Conservation (phyloP, 192 early-diverging fungal genomes). For the Entomortierella beljakovae region DNA sequence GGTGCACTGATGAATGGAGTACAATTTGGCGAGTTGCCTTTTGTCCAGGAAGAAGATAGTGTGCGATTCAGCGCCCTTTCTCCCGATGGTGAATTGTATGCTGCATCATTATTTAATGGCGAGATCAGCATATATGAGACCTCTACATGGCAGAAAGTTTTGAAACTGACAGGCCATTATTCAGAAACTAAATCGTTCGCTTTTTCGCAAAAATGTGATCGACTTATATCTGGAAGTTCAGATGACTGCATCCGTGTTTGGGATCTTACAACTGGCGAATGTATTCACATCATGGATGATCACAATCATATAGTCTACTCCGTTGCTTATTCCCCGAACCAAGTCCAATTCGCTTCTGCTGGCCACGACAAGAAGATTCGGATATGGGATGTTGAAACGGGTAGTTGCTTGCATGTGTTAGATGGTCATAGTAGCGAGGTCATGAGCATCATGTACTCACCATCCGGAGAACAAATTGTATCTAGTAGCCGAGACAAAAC, state of each 20-base stretch:
- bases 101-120: background rate
- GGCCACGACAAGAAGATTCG: slow-evolving; percentile 5
- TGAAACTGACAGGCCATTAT: background rate
- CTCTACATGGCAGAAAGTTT: background rate
- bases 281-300: background rate
- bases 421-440: background rate
- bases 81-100: background rate
- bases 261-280: background rate
- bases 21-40: slow-evolving; percentile 6
- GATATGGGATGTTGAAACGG: slow-evolving; percentile 6
- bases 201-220: background rate
- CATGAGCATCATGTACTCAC: background rate
- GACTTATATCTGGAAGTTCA: background rate
- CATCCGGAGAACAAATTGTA: background rate
- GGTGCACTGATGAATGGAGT: background rate
- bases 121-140: background rate
- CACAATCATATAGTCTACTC: background rate
- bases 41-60: background rate
- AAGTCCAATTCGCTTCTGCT: background rate
- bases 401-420: background rate
- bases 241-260: background rate
- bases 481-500: slow-evolving; percentile 7
- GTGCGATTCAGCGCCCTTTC: background rate
- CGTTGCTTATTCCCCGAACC: slow-evolving; percentile 1
- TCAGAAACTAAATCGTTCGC: background rate